These are phyloP conservation scores for Solanum ahanhuiri DNA, from an alignment of 257 asterid genomes.

Conservation along the genomic window DNA sequence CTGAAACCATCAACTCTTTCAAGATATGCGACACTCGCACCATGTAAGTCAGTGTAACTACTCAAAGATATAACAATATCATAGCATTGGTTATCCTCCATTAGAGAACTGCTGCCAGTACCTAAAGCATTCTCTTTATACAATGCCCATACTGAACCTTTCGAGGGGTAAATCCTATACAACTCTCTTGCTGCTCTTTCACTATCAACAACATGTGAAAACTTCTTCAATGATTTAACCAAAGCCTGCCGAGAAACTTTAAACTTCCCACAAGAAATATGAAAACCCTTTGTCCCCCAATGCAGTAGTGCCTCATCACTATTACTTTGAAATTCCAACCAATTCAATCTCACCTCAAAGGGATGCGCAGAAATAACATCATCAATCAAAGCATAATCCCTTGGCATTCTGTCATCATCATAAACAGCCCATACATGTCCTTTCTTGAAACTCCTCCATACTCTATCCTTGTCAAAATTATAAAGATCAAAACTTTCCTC, in stretches of 20 bases:
- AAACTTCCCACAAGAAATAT: constrained; percentile 65
- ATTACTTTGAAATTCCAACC: constrained; percentile 44
- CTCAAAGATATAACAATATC: constrained; percentile 48
- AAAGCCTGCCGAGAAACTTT: constrained; percentile 39
- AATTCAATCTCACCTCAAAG: constrained; percentile 50
- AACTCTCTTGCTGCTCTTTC: constrained; percentile 66
- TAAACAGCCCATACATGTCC: constrained; percentile 94
- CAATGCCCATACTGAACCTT: constrained; percentile 92
- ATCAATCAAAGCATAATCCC: constrained; percentile 73
- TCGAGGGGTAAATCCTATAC: constrained; percentile 60
- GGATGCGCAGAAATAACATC: constrained; percentile 53
- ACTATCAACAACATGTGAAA: constrained; percentile 61
- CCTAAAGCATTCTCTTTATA: constrained; percentile 10
- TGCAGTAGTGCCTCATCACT: constrained; percentile 24
- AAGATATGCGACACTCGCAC: constrained; percentile 65
- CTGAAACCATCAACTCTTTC: constrained; percentile 61
- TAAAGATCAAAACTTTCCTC: constrained; percentile 54
- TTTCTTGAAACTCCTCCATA: constrained; percentile 56
- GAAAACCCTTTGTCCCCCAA: constrained; percentile 34
- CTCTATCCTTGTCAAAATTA: constrained; percentile 68
- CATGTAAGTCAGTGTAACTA: constrained; percentile 51
- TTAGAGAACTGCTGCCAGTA: constrained; percentile 14
- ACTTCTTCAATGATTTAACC: constrained; percentile 41
- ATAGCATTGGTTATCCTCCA: constrained; percentile 19
- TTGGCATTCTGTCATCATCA: constrained; percentile 75